These are phyloP conservation scores for Aspergillus proliferans DNA, from an alignment of 2,329 filamentous ascomycete genomes.

Conservation along the genomic window DNA sequence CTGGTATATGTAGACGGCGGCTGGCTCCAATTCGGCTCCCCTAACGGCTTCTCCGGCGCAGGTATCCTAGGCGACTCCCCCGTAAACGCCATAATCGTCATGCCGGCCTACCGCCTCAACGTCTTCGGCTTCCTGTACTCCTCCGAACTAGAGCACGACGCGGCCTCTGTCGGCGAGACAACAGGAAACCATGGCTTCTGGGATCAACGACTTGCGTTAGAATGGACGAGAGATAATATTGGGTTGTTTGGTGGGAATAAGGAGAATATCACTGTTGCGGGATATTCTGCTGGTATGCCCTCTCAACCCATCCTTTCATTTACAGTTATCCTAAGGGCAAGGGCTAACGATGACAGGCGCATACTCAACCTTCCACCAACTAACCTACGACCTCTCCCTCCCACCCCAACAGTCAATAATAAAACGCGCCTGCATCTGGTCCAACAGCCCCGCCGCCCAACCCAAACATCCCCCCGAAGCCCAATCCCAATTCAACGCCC, in stretches of 20 bases:
- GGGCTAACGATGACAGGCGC: conserved; percentile 32
- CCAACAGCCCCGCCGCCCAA: conserved; percentile 49
- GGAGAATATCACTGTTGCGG: conserved; percentile 47
- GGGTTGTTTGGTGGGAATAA: conserved; percentile 47
- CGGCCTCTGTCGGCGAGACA: conserved; percentile 29
- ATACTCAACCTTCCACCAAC: conserved; percentile 52
- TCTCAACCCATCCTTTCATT: not conserved
- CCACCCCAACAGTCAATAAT: conserved; percentile 44
- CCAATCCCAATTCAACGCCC: conserved; percentile 48
- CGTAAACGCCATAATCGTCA: conserved; percentile 47
- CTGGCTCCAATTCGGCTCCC: conserved; percentile 51
- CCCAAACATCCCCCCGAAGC: conserved; percentile 44
- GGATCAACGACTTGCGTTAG: conserved; percentile 51
- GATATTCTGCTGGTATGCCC: conserved; percentile 48
- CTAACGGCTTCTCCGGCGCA: conserved; percentile 43
- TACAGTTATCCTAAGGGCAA: not conserved
- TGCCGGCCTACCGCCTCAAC: conserved; percentile 53
- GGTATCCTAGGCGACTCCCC: conserved; percentile 45
- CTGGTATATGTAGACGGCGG: conserved; percentile 39
- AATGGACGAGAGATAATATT: conserved; percentile 51
- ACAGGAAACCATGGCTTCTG: conserved; percentile 51
- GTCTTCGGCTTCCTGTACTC: conserved; percentile 52
- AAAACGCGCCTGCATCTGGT: conserved; percentile 48
- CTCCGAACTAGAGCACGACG: conserved; percentile 41
- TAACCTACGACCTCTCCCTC: conserved; percentile 50